A percentile compares a stretch with the other conserved stretches of the same genome.
Evolutionary conservation across 129 eudicot genomes (phyloP).

Genomic region (Tagetes patula): DNA sequence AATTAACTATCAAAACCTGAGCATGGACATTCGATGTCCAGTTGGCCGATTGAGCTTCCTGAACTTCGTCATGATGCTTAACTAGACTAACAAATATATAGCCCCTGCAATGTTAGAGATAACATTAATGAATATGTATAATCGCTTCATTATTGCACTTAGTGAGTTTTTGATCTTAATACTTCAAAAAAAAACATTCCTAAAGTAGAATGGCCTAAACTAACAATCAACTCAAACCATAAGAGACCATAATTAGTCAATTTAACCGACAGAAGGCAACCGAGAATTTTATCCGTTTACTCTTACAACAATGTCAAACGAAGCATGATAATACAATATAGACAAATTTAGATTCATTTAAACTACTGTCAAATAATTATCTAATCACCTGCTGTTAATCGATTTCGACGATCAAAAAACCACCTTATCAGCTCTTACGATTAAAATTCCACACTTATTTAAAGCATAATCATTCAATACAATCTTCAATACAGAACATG

Average conservation of each 20-base stretch:
- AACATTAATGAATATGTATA: background rate
- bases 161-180: background rate
- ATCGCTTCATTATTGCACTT: background rate
- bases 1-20: constrained; percentile 42
- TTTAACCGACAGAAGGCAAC: background rate
- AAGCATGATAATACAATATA: background rate
- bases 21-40: constrained; percentile 87
- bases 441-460: background rate
- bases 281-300: background rate
- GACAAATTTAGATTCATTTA: background rate
- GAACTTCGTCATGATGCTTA: constrained; percentile 65
- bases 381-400: no score
- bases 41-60: constrained; percentile 91
- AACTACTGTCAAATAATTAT: background rate
- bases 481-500: constrained; percentile 7
- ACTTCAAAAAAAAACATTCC: background rate
- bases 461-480: constrained; percentile 8
- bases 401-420: background rate
- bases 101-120: constrained; percentile 15
- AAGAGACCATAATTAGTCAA: background rate
- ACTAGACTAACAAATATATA: constrained; percentile 10
- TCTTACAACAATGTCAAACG: background rate
- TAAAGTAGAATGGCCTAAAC: background rate
- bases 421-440: background rate
- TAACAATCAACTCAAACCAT: background rate